Conservation (phyloP, 345 rosid genomes). For the Psidium friedrichsthalianum region DNA sequence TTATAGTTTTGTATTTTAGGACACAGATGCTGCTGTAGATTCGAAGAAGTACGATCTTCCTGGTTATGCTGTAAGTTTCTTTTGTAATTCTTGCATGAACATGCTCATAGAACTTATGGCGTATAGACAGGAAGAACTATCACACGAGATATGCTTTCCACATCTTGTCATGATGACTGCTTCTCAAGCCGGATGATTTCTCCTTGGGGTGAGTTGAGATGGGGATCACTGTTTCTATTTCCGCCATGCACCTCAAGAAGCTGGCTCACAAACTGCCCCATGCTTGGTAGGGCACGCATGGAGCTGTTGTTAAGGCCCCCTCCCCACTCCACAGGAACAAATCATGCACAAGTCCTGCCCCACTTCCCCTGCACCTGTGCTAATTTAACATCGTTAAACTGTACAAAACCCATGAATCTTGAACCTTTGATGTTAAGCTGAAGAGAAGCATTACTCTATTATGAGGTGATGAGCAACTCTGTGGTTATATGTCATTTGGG, state of each 20-base stretch:
- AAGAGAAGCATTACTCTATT: not conserved
- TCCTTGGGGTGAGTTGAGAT: not conserved
- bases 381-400: not conserved
- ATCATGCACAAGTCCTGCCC: not conserved
- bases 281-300: not conserved
- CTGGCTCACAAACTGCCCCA: not conserved
- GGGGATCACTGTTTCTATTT: not conserved
- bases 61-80: slow-evolving; percentile 24
- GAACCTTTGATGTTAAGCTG: not conserved
- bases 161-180: not conserved
- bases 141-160: not conserved
- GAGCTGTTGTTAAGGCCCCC: not conserved
- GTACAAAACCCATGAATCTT: not conserved
- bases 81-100: not conserved
- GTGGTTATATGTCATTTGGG: not conserved
- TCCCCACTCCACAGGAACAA: not conserved
- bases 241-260: not conserved
- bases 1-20: slow-evolving; percentile 2
- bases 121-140: not conserved
- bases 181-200: not conserved
- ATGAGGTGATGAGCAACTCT: not conserved
- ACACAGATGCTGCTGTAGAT: too few species aligned
- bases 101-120: not conserved
- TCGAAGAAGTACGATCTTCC: too few species aligned
- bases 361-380: not conserved